These are phyloP conservation scores for Eucalyptus grandis DNA, from an alignment of 345 rosid species.

Conservation along the genomic window DNA sequence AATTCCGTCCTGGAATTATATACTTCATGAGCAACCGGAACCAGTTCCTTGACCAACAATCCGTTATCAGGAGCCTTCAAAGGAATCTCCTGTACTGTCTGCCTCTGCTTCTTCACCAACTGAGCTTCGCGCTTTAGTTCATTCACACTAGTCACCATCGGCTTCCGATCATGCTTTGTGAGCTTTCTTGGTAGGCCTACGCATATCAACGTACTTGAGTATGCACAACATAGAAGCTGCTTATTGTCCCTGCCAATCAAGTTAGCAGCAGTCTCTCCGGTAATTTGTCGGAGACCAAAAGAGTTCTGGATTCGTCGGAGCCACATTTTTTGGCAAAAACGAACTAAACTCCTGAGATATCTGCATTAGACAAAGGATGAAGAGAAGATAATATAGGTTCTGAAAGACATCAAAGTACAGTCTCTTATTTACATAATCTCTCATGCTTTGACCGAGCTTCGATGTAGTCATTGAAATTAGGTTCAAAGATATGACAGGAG, in stretches of 20 bases:
- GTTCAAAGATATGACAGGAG: neutral
- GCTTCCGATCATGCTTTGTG: constrained; percentile 28
- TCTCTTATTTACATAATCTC: neutral
- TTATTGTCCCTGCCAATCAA: neutral
- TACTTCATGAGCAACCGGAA: constrained; percentile 33
- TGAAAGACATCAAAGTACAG: neutral
- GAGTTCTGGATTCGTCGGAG: neutral
- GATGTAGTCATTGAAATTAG: neutral
- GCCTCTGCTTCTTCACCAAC: constrained; percentile 11
- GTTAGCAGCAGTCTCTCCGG: neutral
- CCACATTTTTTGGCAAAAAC: neutral
- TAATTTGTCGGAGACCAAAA: neutral
- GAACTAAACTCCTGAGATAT: neutral
- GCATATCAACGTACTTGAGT: neutral
- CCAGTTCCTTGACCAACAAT: constrained; percentile 19
- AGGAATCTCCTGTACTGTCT: constrained; percentile 16
- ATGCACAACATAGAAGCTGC: neutral
- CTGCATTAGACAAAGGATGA: neutral
- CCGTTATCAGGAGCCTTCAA: constrained; percentile 37
- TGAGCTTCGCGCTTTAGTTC: constrained; percentile 30
- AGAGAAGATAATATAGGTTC: neutral
- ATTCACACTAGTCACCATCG: constrained; percentile 29
- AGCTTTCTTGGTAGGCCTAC: constrained; percentile 19
- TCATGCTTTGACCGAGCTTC: neutral
- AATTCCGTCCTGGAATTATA: constrained; percentile 16